phyloP scores from a whole-genome alignment of 768 basidiomycete species.

The Lentinula detonsa region DNA sequence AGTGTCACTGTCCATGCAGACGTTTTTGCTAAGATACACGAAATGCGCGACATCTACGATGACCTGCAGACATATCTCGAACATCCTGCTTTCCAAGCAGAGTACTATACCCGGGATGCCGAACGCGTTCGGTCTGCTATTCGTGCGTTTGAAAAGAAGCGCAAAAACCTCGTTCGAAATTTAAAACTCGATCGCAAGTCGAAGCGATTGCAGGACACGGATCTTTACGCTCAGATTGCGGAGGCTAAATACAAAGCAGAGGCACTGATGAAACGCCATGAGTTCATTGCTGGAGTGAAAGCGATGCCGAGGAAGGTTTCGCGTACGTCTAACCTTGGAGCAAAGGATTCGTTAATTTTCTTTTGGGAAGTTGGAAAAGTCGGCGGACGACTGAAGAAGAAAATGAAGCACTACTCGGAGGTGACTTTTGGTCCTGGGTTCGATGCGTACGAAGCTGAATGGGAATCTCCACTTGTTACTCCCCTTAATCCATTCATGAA shows the following conservation, averaged over 20 bases:
- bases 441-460: constrained; percentile 13
- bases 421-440: constrained; percentile 9
- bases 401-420: constrained; percentile 8
- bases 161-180: constrained; percentile 6
- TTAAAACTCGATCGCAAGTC: constrained; percentile 4
- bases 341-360: background rate
- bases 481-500: constrained; percentile 5
- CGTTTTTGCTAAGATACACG: constrained; percentile 8
- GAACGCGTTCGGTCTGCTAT: constrained; percentile 8
- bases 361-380: constrained; percentile 14
- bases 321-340: constrained; percentile 1
- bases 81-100: constrained; percentile 12
- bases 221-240: constrained; percentile 8
- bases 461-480: constrained; percentile 13
- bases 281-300: constrained; percentile 11
- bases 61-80: constrained; percentile 10
- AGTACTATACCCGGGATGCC: background rate
- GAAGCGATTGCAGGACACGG: background rate
- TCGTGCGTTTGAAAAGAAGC: constrained; percentile 10
- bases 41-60: constrained; percentile 11
- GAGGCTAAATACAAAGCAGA: constrained; percentile 7
- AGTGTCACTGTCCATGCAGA: constrained; percentile 7
- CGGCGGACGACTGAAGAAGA: constrained; percentile 8
- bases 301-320: constrained; percentile 9
- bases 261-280: constrained; percentile 8